Evolutionary conservation across 208 protist species (phyloP), one percentile per base, ranked within the genome.

Genomic region (Trypanosoma grayi): DNA sequence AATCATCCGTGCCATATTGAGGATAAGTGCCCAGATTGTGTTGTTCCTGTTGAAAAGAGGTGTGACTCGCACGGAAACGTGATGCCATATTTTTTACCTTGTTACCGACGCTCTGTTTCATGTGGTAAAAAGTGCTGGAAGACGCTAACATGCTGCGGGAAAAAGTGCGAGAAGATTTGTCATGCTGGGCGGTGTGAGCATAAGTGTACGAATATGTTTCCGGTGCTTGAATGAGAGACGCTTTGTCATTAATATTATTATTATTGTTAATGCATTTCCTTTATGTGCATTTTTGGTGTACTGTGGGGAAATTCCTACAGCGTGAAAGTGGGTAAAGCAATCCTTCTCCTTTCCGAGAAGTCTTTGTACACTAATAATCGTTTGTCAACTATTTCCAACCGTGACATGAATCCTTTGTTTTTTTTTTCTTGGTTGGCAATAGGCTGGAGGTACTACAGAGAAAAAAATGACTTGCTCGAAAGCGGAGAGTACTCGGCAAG

Each of bases 71-170:
- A 96, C 64, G 59, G 75, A 30, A 78, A 54, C 22, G 45, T 64
- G 54, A 77, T 92, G 66, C 72, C 84, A 30, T 94, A 83, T 56
- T 74, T 79, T 64, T 75, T 83, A 54, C 75, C 84, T 9, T 96
- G 90, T 66, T 61, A 76, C 75, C 57, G 75, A 50, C 63, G 47
- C 33, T 63, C 76, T 39, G 50, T 92, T 22, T 84, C 85, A 28
- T 93, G 90, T 58, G 84, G 86, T 1, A 84, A 77, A 22, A 73
- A 64, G 73, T 96, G 90, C 61, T 72, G 69, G n/a, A 92, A 91
- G 62, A 27, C 63, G 39, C 66, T 90, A n/a, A 56, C 68, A 30
- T 95, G 90, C 70, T 92, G 85, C 59, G 81, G 81, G 27, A 83
- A 40, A 25, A 69, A 63, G 41, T 95, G 90, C 31, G 63, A 82